Evolutionary conservation across 306 rosid genomes (phyloP).

Genomic region (Dryas drummondii): DNA sequence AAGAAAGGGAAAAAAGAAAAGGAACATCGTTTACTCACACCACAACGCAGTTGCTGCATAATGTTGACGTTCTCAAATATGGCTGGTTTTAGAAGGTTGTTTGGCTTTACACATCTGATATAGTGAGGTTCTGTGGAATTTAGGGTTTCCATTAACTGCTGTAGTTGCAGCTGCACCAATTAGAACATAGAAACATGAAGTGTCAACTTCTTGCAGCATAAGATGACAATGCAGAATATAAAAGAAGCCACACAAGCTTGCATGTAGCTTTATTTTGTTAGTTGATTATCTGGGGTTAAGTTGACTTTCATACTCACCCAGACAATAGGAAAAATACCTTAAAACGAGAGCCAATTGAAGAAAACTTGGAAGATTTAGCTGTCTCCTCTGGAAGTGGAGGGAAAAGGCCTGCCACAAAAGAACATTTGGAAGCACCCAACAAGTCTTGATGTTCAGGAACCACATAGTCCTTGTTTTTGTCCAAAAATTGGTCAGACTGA

Average conservation of each 20-base stretch:
- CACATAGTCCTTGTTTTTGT: conserved; percentile 98
- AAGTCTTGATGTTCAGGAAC: conserved; percentile 98
- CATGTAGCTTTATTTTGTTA: background rate
- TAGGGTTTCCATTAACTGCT: conserved; percentile 82
- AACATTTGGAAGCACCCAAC: conserved; percentile 78
- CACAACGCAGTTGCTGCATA: conserved; percentile 99
- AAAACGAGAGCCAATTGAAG: conserved; percentile 97
- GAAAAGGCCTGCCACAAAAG: conserved; percentile 96
- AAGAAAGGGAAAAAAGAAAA: conserved; percentile 32
- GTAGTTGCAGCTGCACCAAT: conserved; percentile 89
- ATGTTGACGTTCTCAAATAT: conserved; percentile 88
- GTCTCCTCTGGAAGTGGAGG: conserved; percentile 92
- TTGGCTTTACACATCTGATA: conserved; percentile 98
- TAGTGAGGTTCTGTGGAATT: conserved; percentile 97
- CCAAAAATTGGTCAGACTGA: conserved; percentile 93
- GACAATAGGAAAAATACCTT: conserved; percentile 52
- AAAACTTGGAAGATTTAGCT: conserved; percentile 90
- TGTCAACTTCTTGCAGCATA: conserved; percentile 34
- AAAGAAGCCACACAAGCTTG: conserved; percentile 25
- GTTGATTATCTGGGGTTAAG: background rate
- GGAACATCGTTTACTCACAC: conserved; percentile 62
- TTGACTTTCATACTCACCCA: conserved; percentile 14
- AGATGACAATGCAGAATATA: conserved; percentile 24
- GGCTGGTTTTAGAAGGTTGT: conserved; percentile 94
- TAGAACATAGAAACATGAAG: conserved; percentile 28